phyloP scores from a whole-genome alignment of 192 early-diverging fungal genomes.

The Jimgerdemannia lactiflua region DNA sequence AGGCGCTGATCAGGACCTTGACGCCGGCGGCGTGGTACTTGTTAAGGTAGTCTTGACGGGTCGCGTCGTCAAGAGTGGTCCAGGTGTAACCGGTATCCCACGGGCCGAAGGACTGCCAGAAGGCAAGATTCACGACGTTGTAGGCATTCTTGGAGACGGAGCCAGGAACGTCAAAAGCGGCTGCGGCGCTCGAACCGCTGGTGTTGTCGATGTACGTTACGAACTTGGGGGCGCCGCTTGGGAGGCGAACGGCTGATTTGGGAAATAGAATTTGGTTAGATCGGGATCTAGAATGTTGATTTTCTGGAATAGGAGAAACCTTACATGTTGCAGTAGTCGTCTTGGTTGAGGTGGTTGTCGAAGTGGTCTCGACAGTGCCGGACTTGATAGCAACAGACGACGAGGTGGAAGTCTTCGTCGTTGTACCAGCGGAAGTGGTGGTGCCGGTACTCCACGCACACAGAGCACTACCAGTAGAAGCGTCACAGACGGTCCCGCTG shows the following conservation, averaged over 20 bases:
- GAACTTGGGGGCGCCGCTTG: conserved; percentile 19
- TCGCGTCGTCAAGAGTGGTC: conserved; percentile 17
- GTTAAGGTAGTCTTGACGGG: conserved; percentile 19
- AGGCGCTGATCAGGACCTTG: conserved; percentile 26
- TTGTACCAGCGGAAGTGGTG: not conserved
- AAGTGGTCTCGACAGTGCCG: no score
- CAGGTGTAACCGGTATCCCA: conserved; percentile 22
- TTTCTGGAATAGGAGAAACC: no score
- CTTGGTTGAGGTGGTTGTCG: not conserved
- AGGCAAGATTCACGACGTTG: conserved; percentile 35
- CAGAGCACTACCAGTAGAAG: no score
- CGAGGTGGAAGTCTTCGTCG: not conserved
- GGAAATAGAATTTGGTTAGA: no score
- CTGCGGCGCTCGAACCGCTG: conserved; percentile 9
- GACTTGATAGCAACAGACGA: not conserved
- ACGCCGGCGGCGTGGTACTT: conserved; percentile 29
- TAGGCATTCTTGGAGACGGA: conserved; percentile 23
- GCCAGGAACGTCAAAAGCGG: conserved; percentile 25
- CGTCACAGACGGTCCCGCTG: conserved; percentile 1
- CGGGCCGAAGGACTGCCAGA: conserved; percentile 23
- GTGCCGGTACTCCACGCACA: no score
- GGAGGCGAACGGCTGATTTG: no score
- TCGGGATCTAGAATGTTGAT: no score
- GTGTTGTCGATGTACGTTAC: conserved; percentile 35
- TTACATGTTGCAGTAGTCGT: not conserved